These are phyloP conservation scores for Pistacia atlantica DNA, from an alignment of 345 rosid genomes.

Conservation along the genomic window DNA sequence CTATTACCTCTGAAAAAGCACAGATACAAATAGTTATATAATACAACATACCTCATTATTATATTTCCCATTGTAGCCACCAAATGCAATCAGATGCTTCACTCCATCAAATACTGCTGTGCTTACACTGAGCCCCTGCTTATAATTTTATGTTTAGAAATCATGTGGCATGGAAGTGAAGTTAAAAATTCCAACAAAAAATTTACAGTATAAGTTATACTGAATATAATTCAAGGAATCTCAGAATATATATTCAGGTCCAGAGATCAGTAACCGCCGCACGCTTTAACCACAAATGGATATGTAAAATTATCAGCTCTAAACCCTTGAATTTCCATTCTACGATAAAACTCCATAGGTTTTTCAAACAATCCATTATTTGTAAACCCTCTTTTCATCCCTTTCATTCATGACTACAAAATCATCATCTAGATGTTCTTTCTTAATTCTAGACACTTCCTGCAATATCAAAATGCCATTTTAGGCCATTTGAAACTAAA, in stretches of 20 bases:
- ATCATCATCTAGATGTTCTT: too few relatives aligned
- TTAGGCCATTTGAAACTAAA: too few relatives aligned
- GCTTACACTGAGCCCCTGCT: conserved; percentile 92
- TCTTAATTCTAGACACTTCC: too few relatives aligned
- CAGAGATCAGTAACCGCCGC: conserved; percentile 21
- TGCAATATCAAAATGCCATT: too few relatives aligned
- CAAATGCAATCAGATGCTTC: conserved; percentile 36
- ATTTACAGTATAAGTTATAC: background rate
- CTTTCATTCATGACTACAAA: too few relatives aligned
- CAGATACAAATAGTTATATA: too few relatives aligned
- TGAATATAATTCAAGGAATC: background rate
- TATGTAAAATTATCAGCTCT: conserved; percentile 55
- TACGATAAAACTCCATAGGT: conserved; percentile 39
- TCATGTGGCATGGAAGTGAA: background rate
- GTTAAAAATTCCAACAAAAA: background rate
- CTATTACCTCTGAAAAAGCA: too few relatives aligned
- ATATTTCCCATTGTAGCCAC: conserved; percentile 96
- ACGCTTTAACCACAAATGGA: conserved; percentile 77
- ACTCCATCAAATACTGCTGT: conserved; percentile 60
- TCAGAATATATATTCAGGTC: background rate
- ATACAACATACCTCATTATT: conserved; percentile 69
- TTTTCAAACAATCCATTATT: conserved; percentile 46
- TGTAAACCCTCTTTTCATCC: conserved; percentile 55
- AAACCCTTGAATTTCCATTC: conserved; percentile 56
- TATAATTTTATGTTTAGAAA: conserved; percentile 16